Evolutionary conservation across 768 basidiomycete genomes (phyloP).

Genomic region (Cystobasidiopsis lactophilus): DNA sequence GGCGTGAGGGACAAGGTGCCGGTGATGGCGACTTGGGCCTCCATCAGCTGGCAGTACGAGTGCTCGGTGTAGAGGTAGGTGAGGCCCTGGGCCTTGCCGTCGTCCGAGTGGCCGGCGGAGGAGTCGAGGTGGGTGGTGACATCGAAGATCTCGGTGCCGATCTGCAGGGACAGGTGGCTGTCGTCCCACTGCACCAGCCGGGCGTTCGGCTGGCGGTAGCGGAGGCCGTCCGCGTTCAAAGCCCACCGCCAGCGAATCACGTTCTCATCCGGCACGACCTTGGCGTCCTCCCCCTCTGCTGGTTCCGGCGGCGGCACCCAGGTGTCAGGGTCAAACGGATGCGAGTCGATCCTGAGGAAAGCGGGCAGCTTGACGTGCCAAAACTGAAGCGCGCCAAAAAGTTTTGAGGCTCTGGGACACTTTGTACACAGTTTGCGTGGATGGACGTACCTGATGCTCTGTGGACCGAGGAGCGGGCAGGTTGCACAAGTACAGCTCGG

Average conservation of each 20-base stretch:
- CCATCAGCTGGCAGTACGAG: conserved; percentile 59
- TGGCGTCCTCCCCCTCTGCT: conserved; percentile 13
- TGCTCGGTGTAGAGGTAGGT: conserved; percentile 74
- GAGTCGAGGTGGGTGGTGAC: conserved; percentile 57
- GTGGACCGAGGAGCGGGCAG: too few relatives aligned
- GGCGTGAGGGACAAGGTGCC: conserved; percentile 67
- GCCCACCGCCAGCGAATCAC: conserved; percentile 86
- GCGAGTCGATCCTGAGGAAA: conserved; percentile 69
- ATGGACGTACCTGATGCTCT: too few relatives aligned
- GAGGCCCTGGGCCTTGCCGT: conserved; percentile 43
- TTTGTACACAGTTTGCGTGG: too few relatives aligned
- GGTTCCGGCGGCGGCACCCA: conserved; percentile 57
- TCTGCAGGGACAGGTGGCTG: conserved; percentile 63
- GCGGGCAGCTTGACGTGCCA: conserved; percentile 49
- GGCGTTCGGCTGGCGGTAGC: conserved; percentile 63
- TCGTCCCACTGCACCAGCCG: conserved; percentile 91
- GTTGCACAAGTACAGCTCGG: too few relatives aligned
- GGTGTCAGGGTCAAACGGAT: conserved; percentile 69
- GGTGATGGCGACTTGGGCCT: conserved; percentile 59
- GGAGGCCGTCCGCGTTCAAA: background rate
- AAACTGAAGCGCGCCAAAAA: background rate
- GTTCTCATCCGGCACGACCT: conserved; percentile 47
- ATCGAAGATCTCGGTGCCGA: conserved; percentile 88
- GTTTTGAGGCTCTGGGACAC: too few relatives aligned
- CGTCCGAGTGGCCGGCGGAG: conserved; percentile 36